Conservation (phyloP, 129 eudicot genomes). For the Logfia minima region DNA sequence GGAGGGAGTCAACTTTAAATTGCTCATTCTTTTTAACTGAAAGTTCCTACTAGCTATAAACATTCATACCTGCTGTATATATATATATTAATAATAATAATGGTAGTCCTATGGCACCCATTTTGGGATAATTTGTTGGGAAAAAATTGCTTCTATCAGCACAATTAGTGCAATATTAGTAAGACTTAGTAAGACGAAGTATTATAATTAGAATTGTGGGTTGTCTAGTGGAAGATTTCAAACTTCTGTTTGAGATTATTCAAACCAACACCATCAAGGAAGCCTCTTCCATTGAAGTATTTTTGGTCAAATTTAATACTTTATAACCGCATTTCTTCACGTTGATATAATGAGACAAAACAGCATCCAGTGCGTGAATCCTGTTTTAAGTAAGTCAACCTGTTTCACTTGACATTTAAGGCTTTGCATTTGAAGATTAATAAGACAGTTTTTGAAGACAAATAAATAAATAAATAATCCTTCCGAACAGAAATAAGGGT, state of each 20-base stretch:
- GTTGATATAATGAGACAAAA: background rate
- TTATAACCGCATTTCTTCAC: background rate
- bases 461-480: too few relatives aligned
- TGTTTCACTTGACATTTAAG: background rate
- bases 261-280: background rate
- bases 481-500: background rate
- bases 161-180: too few relatives aligned
- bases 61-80: background rate
- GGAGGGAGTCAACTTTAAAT: background rate
- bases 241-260: background rate
- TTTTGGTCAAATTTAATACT: background rate
- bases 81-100: too few relatives aligned
- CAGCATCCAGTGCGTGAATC: background rate
- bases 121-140: too few relatives aligned
- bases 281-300: background rate
- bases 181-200: too few relatives aligned
- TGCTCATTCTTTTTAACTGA: background rate
- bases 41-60: background rate
- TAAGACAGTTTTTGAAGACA: background rate
- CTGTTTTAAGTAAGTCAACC: background rate
- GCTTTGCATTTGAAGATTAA: too few relatives aligned
- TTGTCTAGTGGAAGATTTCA: background rate
- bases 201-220: too few relatives aligned
- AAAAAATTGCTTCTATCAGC: too few relatives aligned
- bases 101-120: too few relatives aligned